Base-by-base conservation (phyloP, 2,329 filamentous ascomycete species). In the Zymoseptoria pseudotritici region DNA sequence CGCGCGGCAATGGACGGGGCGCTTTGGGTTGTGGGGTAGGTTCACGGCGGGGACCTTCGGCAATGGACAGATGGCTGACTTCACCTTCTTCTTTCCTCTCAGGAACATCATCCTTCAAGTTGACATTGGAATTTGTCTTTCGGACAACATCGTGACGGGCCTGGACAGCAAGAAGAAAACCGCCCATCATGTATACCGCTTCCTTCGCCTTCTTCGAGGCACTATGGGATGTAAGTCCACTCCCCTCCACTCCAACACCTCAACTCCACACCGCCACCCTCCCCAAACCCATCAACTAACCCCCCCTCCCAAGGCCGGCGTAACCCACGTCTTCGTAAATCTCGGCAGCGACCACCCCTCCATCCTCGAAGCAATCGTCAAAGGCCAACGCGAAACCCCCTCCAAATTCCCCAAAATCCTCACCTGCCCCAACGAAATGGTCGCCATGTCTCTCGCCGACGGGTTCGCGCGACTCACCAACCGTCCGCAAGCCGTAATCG, bases 371-470 rank as follows among this genome's bases (percentile, higher is more conserved):
- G 89, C 89, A 10, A 90, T 92, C 74, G 86, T 90, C 64, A 89
- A 89, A 70, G 88, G 87, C 20, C 85, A 89, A 68, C 83, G 83
- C 59, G 86, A 89, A 69, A 83, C 81, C 64, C 80, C 79, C 56
- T 83, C 78, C 42, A 78, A 82, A 19, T 91, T 91, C 61, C 88
- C 88, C 2, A 82, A 79, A 58, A 88, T 91, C 62, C 87, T 92
- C 59, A 92, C 89, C 22, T 91, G 88, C 70, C 89, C 89, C 0
- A 90, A 90, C 65, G 89, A 92, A 85, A 92, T 92, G 88, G 89
- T 92, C 6, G 89, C 89, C 24, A 82, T 93, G 68, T 92, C 88
- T 60, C 70, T 66, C 86, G 89, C 89, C 13, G 89, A 93, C 72
- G 89, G 89, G 56, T 91, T 89, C 69, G 88, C 89, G 46, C 82